Conservation (phyloP, 306 rosid genomes). For the Urtica urens region DNA sequence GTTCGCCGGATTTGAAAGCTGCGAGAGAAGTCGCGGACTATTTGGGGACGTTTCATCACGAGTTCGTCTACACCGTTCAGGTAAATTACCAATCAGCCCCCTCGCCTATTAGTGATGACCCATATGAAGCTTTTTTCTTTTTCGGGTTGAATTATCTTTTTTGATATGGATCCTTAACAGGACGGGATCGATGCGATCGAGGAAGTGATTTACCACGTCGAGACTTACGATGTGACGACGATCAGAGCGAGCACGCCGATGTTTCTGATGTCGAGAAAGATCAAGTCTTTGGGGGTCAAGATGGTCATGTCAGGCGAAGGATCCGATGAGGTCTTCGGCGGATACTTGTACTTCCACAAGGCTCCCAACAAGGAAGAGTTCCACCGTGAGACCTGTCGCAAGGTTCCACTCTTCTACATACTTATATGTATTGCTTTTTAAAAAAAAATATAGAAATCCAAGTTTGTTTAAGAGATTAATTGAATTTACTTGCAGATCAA, state of each 20-base stretch:
- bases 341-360: slow-evolving; percentile 92
- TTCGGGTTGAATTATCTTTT: neutral
- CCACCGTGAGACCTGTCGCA: slow-evolving; percentile 85
- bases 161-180: slow-evolving; percentile 21
- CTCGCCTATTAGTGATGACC: neutral
- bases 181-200: slow-evolving; percentile 97
- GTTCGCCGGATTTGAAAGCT: slow-evolving; percentile 97
- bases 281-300: slow-evolving; percentile 91
- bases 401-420: slow-evolving; percentile 35
- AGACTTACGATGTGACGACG: slow-evolving; percentile 91
- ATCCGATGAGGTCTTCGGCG: slow-evolving; percentile 91
- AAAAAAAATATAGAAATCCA: no score
- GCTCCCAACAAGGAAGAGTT: slow-evolving; percentile 97
- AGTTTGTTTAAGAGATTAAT: no score
- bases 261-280: slow-evolving; percentile 93
- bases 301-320: slow-evolving; percentile 98
- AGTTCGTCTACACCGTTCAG: slow-evolving; percentile 80
- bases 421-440: no score
- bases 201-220: slow-evolving; percentile 85
- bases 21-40: slow-evolving; percentile 89
- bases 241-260: slow-evolving; percentile 96
- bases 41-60: slow-evolving; percentile 86
- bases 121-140: neutral
- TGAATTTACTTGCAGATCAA: slow-evolving; percentile 62
- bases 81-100: slow-evolving; percentile 18